Base-by-base conservation (phyloP, 768 basidiomycete genomes). In the Kwoniella sp. region DNA sequence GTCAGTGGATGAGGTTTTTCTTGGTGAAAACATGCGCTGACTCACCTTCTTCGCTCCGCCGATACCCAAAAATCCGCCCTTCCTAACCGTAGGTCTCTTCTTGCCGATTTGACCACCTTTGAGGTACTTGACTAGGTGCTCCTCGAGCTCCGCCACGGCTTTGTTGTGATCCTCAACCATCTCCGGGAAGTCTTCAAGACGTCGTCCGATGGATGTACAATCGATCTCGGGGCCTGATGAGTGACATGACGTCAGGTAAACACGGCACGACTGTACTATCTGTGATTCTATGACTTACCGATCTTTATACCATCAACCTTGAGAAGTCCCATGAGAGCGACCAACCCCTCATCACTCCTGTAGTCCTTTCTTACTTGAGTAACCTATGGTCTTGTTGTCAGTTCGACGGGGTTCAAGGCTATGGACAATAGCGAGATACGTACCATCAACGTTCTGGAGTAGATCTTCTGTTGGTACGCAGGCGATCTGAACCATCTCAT, bases 121-220 rank as follows among this genome's bases (percentile, higher is more conserved):
- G 65, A 97, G 85, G 79, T 96, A 97, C 59, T 86, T 87, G 62
- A 97, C 95, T 31, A 99, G 85, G 55, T 93, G 85, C 38, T 86
- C 84, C 79, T 99, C 96, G 63, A 98, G 86, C 72, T 95, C 89
- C 54, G 90, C 85, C n/a, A 99, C 95, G n/a, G 92, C 89, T 59
- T 87, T 83, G 79, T 98, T 98, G 71, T 82, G 82, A 73, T 88
- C 90, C 62, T 95, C 90, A 68, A 99, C 91, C 61, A 96, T 83
- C 65, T 92, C 88, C 0, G 96, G 93, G 17, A 98, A 87, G 62
- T 87, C 85, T 28, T 93, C 95, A 34, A 97, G 89, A 71, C 86
- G 87, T 23, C 92, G 87, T 25, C 78, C 79, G 45, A 80, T 80
- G 20, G 76, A 69, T 3, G 79, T 79, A 55, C 79, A 80, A 53